Evolutionary conservation across 768 basidiomycete species (phyloP), one percentile per base, ranked within the genome.

Genomic region (Scleroderma bovista): DNA sequence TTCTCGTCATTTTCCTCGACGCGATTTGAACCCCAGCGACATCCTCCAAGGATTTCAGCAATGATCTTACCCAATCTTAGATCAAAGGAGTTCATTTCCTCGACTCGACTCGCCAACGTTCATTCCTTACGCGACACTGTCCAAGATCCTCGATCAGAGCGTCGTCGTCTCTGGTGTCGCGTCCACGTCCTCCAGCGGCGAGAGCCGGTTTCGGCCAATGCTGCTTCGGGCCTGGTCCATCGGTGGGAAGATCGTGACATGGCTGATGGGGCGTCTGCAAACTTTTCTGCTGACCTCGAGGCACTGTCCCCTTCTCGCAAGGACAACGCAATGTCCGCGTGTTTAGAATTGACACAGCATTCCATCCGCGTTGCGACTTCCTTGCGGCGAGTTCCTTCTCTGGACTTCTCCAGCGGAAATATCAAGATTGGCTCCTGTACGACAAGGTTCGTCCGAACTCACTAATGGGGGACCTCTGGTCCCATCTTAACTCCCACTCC

Each of bases 261-360:
- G 17, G 36, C 19, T 44, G 44, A 47, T 51, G 50, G 29, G 38
- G 44, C 31, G 41, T 49, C 52, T 51, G 57, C 44, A 48, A 56
- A 51, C 46, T 46, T 41, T 52, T 57, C 51, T 50, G 40, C 17
- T 20, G 49, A 41, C 52, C 58, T 60, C 61, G 61, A 63, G 61
- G 61, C 54, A 24, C 39, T 33, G 46, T 34, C 32, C 40, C 44
- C 34, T 49, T 46, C 57, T 44, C 46, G 26, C 44, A 50, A 26
- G 37, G 48, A 60, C 55, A 59, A 59, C 45, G 62, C 62, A 64
- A 65, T 66, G 67, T 60, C 64, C 64, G 64, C 60, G 52, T 63
- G 61, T 54, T 45, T 23, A 44, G 9, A 56, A 51, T 48, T 38
- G 50, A 57, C 56, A 57, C 62, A 59, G 56, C 58, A 43, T 55